phyloP scores from a whole-genome alignment of 129 eudicot species.

The Chrysanthemum makinoi region DNA sequence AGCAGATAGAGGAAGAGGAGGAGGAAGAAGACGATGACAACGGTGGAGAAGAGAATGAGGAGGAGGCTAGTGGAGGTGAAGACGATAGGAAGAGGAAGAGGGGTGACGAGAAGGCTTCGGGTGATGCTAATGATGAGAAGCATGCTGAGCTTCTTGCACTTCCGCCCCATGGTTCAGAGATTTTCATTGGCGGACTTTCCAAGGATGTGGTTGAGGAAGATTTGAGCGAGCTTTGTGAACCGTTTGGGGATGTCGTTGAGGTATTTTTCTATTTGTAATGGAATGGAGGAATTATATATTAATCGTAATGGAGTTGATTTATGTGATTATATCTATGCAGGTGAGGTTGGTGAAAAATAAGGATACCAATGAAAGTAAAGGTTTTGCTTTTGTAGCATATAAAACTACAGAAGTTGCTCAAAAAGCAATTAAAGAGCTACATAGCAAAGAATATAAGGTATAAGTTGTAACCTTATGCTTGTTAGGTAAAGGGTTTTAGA shows the following conservation, averaged over 20 bases:
- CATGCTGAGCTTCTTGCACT: slow-evolving; percentile 75
- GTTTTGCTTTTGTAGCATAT: slow-evolving; percentile 94
- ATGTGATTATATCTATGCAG: slow-evolving; percentile 35
- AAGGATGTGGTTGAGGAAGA: slow-evolving; percentile 87
- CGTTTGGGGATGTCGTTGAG: slow-evolving; percentile 85
- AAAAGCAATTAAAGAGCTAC: slow-evolving; percentile 84
- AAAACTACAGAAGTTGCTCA: slow-evolving; percentile 79
- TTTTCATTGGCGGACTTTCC: slow-evolving; percentile 92
- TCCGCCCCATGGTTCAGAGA: slow-evolving; percentile 96
- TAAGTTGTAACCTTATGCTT: not conserved
- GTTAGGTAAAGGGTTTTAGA: not conserved
- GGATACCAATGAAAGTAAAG: slow-evolving; percentile 91
- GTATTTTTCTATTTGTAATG: slow-evolving; percentile 26
- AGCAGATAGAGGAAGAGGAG: slow-evolving; percentile 66
- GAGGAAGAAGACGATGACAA: slow-evolving; percentile 49
- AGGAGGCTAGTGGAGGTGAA: not conserved
- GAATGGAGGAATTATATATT: not conserved
- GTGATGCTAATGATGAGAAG: slow-evolving; percentile 45
- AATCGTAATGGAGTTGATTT: not conserved
- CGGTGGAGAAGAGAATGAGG: slow-evolving; percentile 20
- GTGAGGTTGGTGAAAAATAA: slow-evolving; percentile 78
- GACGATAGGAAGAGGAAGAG: not conserved
- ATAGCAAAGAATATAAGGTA: slow-evolving; percentile 91
- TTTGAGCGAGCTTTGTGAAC: slow-evolving; percentile 80
- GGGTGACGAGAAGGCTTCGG: slow-evolving; percentile 46